phyloP scores from a whole-genome alignment of 371 early-diverging fungal genomes.

The Mortierella sp. region DNA sequence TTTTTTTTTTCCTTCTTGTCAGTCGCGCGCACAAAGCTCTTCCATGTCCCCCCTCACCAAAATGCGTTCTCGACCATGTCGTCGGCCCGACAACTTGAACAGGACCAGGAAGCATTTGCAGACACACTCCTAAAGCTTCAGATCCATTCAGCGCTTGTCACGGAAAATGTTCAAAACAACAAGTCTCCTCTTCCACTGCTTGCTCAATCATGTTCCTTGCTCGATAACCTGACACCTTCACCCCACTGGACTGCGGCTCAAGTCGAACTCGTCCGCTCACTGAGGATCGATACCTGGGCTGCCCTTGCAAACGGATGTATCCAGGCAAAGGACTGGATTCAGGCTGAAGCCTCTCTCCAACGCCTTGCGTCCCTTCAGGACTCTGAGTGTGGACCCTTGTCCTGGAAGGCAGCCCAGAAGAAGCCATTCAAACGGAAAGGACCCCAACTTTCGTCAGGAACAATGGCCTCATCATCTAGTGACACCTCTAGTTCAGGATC shows the following conservation, averaged over 20 bases:
- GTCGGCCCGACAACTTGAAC: conserved; percentile 1
- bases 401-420: conserved; percentile 13
- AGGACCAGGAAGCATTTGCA: conserved; percentile 38
- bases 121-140: conserved; percentile 42
- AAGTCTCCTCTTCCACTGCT: conserved; percentile 37
- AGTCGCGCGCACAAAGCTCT: background rate
- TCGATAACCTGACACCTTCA: conserved; percentile 31
- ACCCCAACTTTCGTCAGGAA: background rate
- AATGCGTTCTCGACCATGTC: background rate
- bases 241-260: conserved; percentile 27
- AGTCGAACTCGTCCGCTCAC: conserved; percentile 13
- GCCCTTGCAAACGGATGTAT: conserved; percentile 40
- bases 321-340: conserved; percentile 27
- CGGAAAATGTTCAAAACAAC: conserved; percentile 26
- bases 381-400: conserved; percentile 23
- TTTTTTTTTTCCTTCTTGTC: background rate
- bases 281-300: conserved; percentile 38
- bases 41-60: background rate
- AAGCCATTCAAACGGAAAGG: background rate
- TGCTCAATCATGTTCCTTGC: conserved; percentile 42
- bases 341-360: conserved; percentile 40
- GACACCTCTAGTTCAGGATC: background rate
- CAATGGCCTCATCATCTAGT: background rate
- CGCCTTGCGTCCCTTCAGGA: conserved; percentile 30
- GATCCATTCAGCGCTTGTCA: conserved; percentile 32